Conservation (phyloP, 2,329 filamentous ascomycete genomes). For the Phialophora macrospora region DNA sequence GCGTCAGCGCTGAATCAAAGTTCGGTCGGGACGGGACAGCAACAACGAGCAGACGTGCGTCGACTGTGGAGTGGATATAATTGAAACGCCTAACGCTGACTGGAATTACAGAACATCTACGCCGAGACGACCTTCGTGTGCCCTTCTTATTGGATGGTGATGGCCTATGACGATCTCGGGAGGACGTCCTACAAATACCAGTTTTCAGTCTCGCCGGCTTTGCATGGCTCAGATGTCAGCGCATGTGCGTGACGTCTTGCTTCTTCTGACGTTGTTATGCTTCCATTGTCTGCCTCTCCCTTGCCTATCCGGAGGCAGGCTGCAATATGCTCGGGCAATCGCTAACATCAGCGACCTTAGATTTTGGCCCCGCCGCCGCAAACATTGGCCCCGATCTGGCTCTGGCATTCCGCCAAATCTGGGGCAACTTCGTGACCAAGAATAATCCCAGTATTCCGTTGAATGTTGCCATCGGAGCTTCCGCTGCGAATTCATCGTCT, state of each 20-base stretch:
- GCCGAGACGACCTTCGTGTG: constrained; percentile 63
- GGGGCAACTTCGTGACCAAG: constrained; percentile 55
- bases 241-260: neutral
- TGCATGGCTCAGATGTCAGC: constrained; percentile 58
- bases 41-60: constrained; percentile 53
- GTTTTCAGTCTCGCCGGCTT: constrained; percentile 58
- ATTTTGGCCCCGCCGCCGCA: constrained; percentile 31
- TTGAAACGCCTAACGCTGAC: neutral
- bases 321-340: neutral
- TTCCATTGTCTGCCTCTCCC: neutral
- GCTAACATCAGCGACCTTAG: neutral
- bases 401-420: constrained; percentile 51
- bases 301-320: neutral
- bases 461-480: constrained; percentile 41
- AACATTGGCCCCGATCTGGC: constrained; percentile 44
- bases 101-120: constrained; percentile 52
- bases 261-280: neutral
- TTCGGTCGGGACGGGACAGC: constrained; percentile 57
- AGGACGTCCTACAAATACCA: constrained; percentile 59
- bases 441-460: constrained; percentile 50
- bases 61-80: neutral
- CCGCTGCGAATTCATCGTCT: constrained; percentile 31
- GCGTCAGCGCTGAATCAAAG: constrained; percentile 58
- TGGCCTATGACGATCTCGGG: constrained; percentile 56
- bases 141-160: constrained; percentile 60